Base-by-base conservation (phyloP, 352 stramenopile genomes). In the Pythium catenulatum region DNA sequence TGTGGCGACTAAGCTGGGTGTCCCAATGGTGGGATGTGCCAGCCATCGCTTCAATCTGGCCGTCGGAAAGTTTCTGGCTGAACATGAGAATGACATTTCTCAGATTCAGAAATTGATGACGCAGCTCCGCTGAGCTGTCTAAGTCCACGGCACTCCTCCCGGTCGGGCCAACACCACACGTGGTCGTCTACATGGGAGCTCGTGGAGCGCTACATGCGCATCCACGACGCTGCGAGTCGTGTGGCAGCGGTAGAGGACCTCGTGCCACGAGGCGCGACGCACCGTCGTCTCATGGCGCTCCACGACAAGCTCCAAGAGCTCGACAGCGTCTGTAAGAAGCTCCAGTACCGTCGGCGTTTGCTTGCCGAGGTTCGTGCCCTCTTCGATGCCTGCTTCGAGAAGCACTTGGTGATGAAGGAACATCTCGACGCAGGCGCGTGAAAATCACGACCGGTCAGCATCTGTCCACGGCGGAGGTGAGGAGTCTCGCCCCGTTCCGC, bases 21-120 rank as follows among this genome's bases (percentile, higher is more conserved):
- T 86, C 0, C 85, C 85, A 1, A 68, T 86, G 15, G 69, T 88
- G 14, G 79, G 85, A 23, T 90, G 81, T 75, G 70, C 85, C 3
- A 89, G 75, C 36, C 86, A 90, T 30, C 37, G 82, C 25, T 88
- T 88, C 54, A 89, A 86, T 36, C 45, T 90, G 11, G 82, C 68
- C 0, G 68, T 86, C 0, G 61, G 56, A 54, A 73, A 83, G 21
- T 84, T 84, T 34, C n/a, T 84, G n/a, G n/a, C 2, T 1, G 39
- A 78, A 13, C 54, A 79, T 30, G 45, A 74, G 19, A 34, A 56
- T 19, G 13, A 76, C 27, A 61, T 87, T 1, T 21, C 25, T 45
- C 59, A 82, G 17, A 76, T 88, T 34, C 79, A 85, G 34, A 50
- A 34, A 46, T 50, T 90, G 34, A 90, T 90, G 76, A 61, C 82